Percentiles rank a stretch among this genome's conserved stretches.
Conservation (phyloP, 2,329 filamentous ascomycete genomes). For the Rutstroemia sp. region DNA sequence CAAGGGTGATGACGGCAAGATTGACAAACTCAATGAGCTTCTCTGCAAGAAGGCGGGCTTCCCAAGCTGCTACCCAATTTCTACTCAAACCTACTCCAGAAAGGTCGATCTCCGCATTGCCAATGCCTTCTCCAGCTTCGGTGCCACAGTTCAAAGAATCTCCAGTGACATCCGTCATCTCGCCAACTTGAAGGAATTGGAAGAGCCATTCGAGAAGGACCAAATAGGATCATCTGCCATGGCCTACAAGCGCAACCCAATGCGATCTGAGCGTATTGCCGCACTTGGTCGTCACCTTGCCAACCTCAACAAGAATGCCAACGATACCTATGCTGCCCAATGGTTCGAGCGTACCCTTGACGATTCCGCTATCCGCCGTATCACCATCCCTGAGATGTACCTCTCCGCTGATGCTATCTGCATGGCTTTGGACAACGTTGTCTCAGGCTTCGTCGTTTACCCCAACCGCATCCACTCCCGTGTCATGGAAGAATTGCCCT, state of each 20-base stretch:
- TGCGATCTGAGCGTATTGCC: slow-evolving; percentile 42
- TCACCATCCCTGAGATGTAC: slow-evolving; percentile 60
- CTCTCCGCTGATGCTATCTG: slow-evolving; percentile 62
- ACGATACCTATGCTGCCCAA: slow-evolving; percentile 63
- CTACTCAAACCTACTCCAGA: slow-evolving; percentile 65
- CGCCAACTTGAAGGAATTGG: slow-evolving; percentile 72
- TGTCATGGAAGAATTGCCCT: slow-evolving; percentile 72
- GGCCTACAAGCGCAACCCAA: slow-evolving; percentile 42
- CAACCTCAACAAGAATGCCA: slow-evolving; percentile 26
- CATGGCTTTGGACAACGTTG: slow-evolving; percentile 61
- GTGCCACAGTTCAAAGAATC: slow-evolving; percentile 71
- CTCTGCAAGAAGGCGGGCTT: slow-evolving; percentile 51
- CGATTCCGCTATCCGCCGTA: slow-evolving; percentile 58
- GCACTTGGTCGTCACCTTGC: slow-evolving; percentile 39
- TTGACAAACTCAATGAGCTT: slow-evolving; percentile 46
- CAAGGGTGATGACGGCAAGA: slow-evolving; percentile 42
- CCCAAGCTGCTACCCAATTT: slow-evolving; percentile 38
- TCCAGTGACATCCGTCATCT: slow-evolving; percentile 68
- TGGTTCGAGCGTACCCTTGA: slow-evolving; percentile 64
- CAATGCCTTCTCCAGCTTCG: slow-evolving; percentile 73
- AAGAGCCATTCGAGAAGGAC: slow-evolving; percentile 78
- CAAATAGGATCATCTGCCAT: slow-evolving; percentile 66
- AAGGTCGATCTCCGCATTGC: slow-evolving; percentile 78
- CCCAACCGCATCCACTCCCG: slow-evolving; percentile 61
- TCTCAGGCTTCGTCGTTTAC: slow-evolving; percentile 66